Conservation (phyloP, 768 basidiomycete genomes). For the Leccinum longicurvipes region DNA sequence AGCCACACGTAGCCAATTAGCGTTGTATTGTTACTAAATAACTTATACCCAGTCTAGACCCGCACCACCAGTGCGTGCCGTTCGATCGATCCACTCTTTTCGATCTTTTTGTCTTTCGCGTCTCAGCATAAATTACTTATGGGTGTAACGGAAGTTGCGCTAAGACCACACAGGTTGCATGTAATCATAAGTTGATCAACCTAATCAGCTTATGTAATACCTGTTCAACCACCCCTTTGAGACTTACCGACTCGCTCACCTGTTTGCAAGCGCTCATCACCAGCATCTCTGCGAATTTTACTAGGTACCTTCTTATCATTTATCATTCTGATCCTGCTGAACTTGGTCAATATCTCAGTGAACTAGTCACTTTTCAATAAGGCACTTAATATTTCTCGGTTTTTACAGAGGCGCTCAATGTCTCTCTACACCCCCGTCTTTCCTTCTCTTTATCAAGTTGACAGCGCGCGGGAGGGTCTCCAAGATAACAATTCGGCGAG, state of each 20-base stretch:
- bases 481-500: background rate
- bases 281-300: background rate
- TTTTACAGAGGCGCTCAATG: constrained; percentile 15
- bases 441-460: constrained; percentile 19
- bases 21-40: background rate
- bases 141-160: background rate
- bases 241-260: too few species aligned
- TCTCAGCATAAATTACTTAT: background rate
- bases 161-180: background rate
- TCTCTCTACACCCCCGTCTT: constrained; percentile 36
- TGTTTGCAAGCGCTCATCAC: background rate
- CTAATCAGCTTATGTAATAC: constrained; percentile 12
- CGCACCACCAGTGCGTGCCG: background rate
- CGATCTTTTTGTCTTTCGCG: background rate
- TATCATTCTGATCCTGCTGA: background rate
- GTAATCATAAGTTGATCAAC: too few species aligned
- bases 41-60: background rate
- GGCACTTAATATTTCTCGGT: background rate
- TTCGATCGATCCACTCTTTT: background rate
- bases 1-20: background rate
- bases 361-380: background rate
- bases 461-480: constrained; percentile 4
- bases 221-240: background rate
- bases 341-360: background rate
- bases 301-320: constrained; percentile 4